phyloP scores from a whole-genome alignment of 345 rosid species.

The Cardiospermum halicacabum region DNA sequence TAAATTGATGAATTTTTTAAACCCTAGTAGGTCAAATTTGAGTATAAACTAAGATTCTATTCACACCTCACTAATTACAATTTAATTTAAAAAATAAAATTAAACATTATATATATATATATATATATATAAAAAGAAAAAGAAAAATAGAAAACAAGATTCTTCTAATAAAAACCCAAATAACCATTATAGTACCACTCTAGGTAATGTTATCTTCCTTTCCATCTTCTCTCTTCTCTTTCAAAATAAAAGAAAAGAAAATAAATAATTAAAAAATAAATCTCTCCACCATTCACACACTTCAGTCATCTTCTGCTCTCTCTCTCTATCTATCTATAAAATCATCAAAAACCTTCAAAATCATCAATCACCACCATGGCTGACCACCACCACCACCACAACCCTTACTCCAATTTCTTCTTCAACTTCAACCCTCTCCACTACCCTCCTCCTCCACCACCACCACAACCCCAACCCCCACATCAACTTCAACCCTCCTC shows the following conservation, averaged over 20 bases:
- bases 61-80: conserved; percentile 5
- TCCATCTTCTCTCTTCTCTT: conserved; percentile 10
- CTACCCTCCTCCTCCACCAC: conserved; percentile 24
- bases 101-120: background rate
- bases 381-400: too few species aligned
- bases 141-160: background rate
- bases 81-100: background rate
- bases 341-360: conserved; percentile 22
- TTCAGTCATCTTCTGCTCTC: conserved; percentile 43
- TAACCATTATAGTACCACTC: background rate
- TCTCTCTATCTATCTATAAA: conserved; percentile 36
- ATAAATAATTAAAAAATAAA: too few species aligned
- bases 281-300: conserved; percentile 39
- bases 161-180: conserved; percentile 7
- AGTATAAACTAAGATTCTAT: too few species aligned
- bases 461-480: conserved; percentile 33
- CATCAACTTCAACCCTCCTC: conserved; percentile 21
- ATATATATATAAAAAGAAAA: too few species aligned
- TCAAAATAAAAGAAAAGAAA: too few species aligned
- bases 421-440: conserved; percentile 46
- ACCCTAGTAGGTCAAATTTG: too few species aligned
- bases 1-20: too few species aligned
- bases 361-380: conserved; percentile 51
- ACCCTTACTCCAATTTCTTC: conserved; percentile 75
- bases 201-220: background rate